Base-by-base conservation (phyloP, 2,329 filamentous ascomycete species). In the Penicillium sp. region DNA sequence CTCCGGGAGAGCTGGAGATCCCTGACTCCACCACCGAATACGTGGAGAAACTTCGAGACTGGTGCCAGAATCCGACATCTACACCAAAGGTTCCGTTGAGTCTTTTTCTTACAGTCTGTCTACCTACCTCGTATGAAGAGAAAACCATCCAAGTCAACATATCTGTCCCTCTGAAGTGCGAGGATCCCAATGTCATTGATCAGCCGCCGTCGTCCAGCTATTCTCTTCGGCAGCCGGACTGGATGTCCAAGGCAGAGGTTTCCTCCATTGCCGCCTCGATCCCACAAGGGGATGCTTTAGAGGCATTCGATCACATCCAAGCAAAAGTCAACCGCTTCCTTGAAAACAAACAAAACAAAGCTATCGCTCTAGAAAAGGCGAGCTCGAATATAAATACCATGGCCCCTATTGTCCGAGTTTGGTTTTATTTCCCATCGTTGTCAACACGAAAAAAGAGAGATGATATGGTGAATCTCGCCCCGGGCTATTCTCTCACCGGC, bases 351-450 rank as follows among this genome's bases (percentile, higher is more conserved):
- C 55, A 58, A 17, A 33, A 15, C 0, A 29, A 51, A 34, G 17
- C 30, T 3, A 29, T 46, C 42, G 18, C 37, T 6, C n/a, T 44
- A 33, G 37, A 46, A 20, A 18, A 29, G 15, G 17, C n/a, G 29
- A 27, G 12, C 15, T 42, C 26, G 4, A 48, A 18, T 2, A 34
- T 9, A 8, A 46, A 53, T 1, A 41, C 33, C 9, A 60, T 51
- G 0, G 52, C 43, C 0, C 63, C 74, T 0, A 59, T 80, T 1
- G 75, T 82, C 3, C 71, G 83, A 7, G 82, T 81, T 1, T 85
- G 83, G 83, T 85, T 85, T 61, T 85, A 85, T 66, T 84, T 86
- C 55, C 83, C 83, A 0, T 84, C 82, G 1, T 79, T 86, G 47
- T 82, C 78, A 33, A 85, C 83, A 0, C 78, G 83, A 3, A 75